Conservation (phyloP, 2,329 filamentous ascomycete genomes). For the Camptophora hylomeconis region DNA sequence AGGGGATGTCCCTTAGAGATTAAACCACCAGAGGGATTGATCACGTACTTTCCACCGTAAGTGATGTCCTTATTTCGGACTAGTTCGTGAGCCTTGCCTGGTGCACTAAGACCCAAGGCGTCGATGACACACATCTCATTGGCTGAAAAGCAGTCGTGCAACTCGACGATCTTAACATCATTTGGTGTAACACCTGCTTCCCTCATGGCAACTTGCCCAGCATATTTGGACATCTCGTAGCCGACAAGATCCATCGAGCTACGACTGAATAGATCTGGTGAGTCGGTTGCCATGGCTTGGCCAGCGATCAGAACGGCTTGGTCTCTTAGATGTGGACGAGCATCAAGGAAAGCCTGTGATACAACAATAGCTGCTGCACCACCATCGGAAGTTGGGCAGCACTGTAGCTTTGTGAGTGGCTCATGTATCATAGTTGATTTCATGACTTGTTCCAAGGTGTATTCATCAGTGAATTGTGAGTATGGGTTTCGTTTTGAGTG, state of each 20-base stretch:
- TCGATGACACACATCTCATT: constrained; percentile 91
- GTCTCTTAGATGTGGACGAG: constrained; percentile 64
- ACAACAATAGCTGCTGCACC: constrained; percentile 80
- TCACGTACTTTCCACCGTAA: constrained; percentile 66
- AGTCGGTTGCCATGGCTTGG: constrained; percentile 76
- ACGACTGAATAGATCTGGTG: constrained; percentile 61
- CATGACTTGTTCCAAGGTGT: constrained; percentile 72
- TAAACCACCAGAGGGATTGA: constrained; percentile 88
- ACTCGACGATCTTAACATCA: constrained; percentile 73
- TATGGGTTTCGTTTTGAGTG: constrained; percentile 91
- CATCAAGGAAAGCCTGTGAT: constrained; percentile 76
- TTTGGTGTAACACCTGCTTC: constrained; percentile 56
- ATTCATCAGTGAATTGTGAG: constrained; percentile 92
- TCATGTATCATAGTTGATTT: constrained; percentile 64
- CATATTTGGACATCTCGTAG: constrained; percentile 67
- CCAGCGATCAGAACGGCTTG: constrained; percentile 85
- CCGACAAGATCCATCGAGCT: constrained; percentile 82
- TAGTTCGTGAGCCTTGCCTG: constrained; percentile 82
- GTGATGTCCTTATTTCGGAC: constrained; percentile 81
- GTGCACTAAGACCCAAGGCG: constrained; percentile 63
- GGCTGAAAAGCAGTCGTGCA: constrained; percentile 93
- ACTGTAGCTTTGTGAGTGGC: constrained; percentile 94
- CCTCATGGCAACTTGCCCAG: constrained; percentile 53
- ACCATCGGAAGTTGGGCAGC: constrained; percentile 91
- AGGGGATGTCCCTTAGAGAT: constrained; percentile 95